Percentiles rank a stretch among this genome's conserved stretches.
phyloP scores from a whole-genome alignment of 169 alveolate genomes.

The Plasmodium malariae region DNA sequence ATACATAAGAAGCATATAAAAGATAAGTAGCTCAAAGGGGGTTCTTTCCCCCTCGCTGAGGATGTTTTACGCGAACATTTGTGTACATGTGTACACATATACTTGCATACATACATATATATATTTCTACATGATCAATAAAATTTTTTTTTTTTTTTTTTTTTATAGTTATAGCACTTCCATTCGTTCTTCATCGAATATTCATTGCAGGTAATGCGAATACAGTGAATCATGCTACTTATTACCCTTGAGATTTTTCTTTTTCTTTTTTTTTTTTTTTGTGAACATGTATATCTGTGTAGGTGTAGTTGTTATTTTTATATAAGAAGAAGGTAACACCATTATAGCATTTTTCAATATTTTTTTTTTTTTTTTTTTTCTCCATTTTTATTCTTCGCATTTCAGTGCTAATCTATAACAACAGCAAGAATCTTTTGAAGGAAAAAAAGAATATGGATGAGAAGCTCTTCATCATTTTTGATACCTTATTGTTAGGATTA shows the following conservation, averaged over 20 bases:
- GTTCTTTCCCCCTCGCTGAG: too few relatives aligned
- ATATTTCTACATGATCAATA: neutral
- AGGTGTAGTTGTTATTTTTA: too few relatives aligned
- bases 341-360: neutral
- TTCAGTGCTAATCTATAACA: slow-evolving; percentile 27
- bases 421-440: slow-evolving; percentile 43
- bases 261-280: too few relatives aligned
- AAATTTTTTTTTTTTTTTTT: slow-evolving; percentile 6
- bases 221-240: too few relatives aligned
- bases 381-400: neutral
- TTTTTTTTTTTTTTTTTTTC: neutral
- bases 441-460: slow-evolving; percentile 32
- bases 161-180: slow-evolving; percentile 45
- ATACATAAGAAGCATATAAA: neutral
- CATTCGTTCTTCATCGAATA: slow-evolving; percentile 36
- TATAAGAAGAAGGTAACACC: too few relatives aligned
- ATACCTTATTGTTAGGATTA: slow-evolving; percentile 25
- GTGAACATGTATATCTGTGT: too few relatives aligned
- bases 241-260: too few relatives aligned
- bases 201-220: slow-evolving; percentile 34
- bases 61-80: too few relatives aligned
- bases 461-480: slow-evolving; percentile 5
- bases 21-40: too few relatives aligned
- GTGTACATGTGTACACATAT: neutral
- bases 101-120: neutral